phyloP scores from a whole-genome alignment of 345 rosid species.

The Acer campestre region DNA sequence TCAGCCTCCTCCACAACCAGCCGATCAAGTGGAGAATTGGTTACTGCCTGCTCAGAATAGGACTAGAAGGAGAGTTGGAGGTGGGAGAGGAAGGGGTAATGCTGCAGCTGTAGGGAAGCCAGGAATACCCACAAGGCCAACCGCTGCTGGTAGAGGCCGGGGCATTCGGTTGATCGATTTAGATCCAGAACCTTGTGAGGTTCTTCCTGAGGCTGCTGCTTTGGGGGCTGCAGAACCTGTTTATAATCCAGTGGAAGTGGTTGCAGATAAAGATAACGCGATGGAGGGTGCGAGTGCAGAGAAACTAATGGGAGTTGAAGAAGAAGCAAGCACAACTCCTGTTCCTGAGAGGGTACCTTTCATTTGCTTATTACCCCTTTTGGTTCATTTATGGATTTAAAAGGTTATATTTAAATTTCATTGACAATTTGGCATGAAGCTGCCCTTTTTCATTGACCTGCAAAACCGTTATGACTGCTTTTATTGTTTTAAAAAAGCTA shows the following conservation, averaged over 20 bases:
- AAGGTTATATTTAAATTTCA: background rate
- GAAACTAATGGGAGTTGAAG: conserved; percentile 72
- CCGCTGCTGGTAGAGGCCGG: conserved; percentile 86
- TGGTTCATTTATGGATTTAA: conserved; percentile 1
- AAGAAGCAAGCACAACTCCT: conserved; percentile 76
- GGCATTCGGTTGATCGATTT: conserved; percentile 84
- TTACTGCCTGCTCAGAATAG: conserved; percentile 67
- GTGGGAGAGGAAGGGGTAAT: conserved; percentile 95
- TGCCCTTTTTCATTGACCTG: background rate
- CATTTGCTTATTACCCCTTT: conserved; percentile 16
- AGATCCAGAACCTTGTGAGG: conserved; percentile 84
- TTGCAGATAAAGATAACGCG: conserved; percentile 77
- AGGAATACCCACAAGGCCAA: conserved; percentile 60
- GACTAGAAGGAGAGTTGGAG: conserved; percentile 87
- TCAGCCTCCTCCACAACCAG: conserved; percentile 73
- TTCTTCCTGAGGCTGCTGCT: conserved; percentile 60
- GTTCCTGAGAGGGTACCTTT: conserved; percentile 83
- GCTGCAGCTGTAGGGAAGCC: conserved; percentile 80
- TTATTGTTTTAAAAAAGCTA: background rate
- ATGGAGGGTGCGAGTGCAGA: conserved; percentile 85
- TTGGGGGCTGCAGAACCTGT: conserved; percentile 69
- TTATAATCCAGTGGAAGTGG: conserved; percentile 66
- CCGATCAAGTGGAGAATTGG: conserved; percentile 70
- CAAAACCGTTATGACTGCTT: background rate
- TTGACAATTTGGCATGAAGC: background rate